Percentiles rank a stretch among this genome's conserved stretches.
phyloP scores from a whole-genome alignment of 208 protist species.

The Leishmania arabica region DNA sequence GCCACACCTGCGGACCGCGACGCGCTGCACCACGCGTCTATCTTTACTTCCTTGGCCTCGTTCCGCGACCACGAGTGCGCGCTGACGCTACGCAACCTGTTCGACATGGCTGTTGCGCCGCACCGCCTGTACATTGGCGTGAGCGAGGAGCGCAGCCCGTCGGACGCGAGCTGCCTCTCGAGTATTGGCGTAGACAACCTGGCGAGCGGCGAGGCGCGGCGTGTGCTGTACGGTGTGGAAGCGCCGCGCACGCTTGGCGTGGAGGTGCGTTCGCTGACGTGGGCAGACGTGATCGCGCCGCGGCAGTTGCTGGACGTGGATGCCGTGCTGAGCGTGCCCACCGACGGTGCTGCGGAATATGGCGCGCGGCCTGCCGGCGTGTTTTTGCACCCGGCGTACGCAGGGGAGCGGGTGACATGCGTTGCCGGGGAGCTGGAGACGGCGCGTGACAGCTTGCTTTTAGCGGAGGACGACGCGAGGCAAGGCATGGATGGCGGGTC shows the following conservation, averaged over 20 bases:
- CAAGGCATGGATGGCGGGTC: slow-evolving; percentile 14
- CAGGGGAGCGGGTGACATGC: slow-evolving; percentile 34
- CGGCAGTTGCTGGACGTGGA: background rate
- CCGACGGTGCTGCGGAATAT: background rate
- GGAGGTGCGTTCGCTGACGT: slow-evolving; percentile 18
- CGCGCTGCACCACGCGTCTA: slow-evolving; percentile 52
- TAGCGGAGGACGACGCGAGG: slow-evolving; percentile 24
- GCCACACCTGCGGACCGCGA: slow-evolving; percentile 25
- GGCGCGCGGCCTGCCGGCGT: slow-evolving; percentile 8
- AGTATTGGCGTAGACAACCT: background rate
- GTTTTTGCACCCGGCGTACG: slow-evolving; percentile 36
- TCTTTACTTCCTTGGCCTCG: slow-evolving; percentile 90
- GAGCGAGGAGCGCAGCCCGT: slow-evolving; percentile 63
- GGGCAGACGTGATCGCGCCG: slow-evolving; percentile 11
- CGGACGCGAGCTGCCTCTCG: slow-evolving; percentile 42
- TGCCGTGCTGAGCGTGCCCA: background rate
- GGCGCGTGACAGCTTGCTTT: slow-evolving; percentile 32
- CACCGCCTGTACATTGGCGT: slow-evolving; percentile 84
- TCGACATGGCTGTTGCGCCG: slow-evolving; percentile 44
- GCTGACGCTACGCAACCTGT: slow-evolving; percentile 81
- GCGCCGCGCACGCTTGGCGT: slow-evolving; percentile 13
- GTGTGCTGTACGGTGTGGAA: slow-evolving; percentile 31
- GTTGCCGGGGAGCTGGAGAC: slow-evolving; percentile 37
- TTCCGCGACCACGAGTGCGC: slow-evolving; percentile 89
- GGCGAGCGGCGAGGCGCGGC: slow-evolving; percentile 8